Conservation (phyloP, 2,329 filamentous ascomycete species). For the Periconia digitata region DNA sequence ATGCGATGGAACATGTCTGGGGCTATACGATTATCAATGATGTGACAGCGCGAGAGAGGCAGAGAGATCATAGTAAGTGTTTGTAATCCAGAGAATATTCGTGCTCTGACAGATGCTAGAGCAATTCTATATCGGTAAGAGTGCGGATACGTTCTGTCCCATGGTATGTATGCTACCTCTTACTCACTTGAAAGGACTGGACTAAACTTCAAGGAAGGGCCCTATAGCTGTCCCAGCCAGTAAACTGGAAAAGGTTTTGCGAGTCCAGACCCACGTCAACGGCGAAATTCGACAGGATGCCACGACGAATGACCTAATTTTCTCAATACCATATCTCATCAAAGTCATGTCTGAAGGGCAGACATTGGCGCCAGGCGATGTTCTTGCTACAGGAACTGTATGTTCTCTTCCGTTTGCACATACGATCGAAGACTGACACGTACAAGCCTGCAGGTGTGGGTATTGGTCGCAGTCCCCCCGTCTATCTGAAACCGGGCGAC, state of each 20-base stretch:
- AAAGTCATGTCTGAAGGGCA: slow-evolving; percentile 50
- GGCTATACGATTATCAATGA: slow-evolving; percentile 57
- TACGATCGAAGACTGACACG: slow-evolving; percentile 35
- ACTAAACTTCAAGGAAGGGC: slow-evolving; percentile 36
- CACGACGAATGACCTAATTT: slow-evolving; percentile 50
- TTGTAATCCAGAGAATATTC: background rate
- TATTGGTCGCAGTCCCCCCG: slow-evolving; percentile 43
- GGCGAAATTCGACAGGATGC: slow-evolving; percentile 51
- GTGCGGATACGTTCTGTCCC: slow-evolving; percentile 57
- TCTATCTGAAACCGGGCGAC: slow-evolving; percentile 31
- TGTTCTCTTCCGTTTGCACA: slow-evolving; percentile 33
- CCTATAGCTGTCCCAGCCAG: slow-evolving; percentile 54
- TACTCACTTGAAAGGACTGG: background rate
- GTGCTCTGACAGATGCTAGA: slow-evolving; percentile 22
- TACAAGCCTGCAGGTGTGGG: slow-evolving; percentile 45
- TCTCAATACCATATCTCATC: slow-evolving; percentile 49
- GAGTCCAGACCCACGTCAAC: slow-evolving; percentile 51
- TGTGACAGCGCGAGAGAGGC: slow-evolving; percentile 25
- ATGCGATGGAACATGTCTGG: slow-evolving; percentile 57
- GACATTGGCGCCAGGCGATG: slow-evolving; percentile 48
- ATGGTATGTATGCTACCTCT: slow-evolving; percentile 43
- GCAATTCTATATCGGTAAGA: slow-evolving; percentile 63
- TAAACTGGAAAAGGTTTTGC: slow-evolving; percentile 47
- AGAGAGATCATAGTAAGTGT: slow-evolving; percentile 44
- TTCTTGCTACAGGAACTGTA: slow-evolving; percentile 55